Evolutionary conservation across 306 rosid species (phyloP), one percentile per base, ranked within the genome.

Genomic region (Carpinus viminea): DNA sequence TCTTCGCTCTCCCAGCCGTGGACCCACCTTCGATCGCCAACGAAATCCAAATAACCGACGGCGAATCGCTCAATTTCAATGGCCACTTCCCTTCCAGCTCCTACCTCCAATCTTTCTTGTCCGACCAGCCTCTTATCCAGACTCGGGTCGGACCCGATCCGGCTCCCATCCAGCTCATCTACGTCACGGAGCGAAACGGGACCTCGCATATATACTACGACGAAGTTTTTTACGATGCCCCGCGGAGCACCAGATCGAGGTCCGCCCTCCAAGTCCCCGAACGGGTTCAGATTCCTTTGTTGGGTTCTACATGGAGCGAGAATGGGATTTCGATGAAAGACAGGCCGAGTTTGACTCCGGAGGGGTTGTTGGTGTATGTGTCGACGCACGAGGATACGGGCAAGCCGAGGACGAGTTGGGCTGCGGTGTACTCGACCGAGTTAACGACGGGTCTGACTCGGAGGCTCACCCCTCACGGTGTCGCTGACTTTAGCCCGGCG

Each of bases 401-500:
- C 13, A 74, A 70, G 46, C 87, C 92, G 4, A 85, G 97, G 65
- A 83, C 85, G 66, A 92, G 97, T 61, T 89, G 93, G 85, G 84
- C 93, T 0, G 97, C 97, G 8, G 97, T 92, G 73, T 92, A 94
- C 80, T 91, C 95, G 8, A 94, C 92, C 16, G 86, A 89, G 34
- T 77, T 92, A 56, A 69, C 62, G 74, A 80, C 93, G 2, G 93
- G 97, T 47, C 46, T n/a, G 24, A 94, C 97, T 57, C 85, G 68
- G 72, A 79, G 98, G 59, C 71, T 94, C 36, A 94, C 98, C 3
- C 98, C 98, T 0, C 51, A 81, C 45, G 91, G 92, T 0, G 56
- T 91, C 2, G 95, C 97, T 1, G 98, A 94, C 79, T 94, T 88
- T 60, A 92, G 97, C 79, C 98, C 97, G 1, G 85, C 97, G 4